Evolutionary conservation across 2,329 filamentous ascomycete species (phyloP).

Genomic region (Penicillium sp.): DNA sequence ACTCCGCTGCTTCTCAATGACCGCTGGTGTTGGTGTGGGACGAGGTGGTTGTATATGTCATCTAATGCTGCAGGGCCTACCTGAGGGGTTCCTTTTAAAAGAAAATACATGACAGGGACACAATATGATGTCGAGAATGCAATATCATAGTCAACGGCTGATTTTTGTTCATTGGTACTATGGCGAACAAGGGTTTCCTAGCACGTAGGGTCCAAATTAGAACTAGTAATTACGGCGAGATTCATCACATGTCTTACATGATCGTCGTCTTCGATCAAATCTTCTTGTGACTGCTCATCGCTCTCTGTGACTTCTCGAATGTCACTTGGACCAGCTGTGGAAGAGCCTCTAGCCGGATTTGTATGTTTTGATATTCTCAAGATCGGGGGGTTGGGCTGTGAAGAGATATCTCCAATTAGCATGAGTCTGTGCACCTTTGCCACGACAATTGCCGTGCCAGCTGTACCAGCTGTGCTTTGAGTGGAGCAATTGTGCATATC

Average conservation of each 20-base stretch:
- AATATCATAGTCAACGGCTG: constrained; percentile 65
- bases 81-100: constrained; percentile 55
- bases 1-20: constrained; percentile 59
- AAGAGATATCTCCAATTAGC: constrained; percentile 8
- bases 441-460: not conserved
- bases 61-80: constrained; percentile 60
- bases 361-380: constrained; percentile 28
- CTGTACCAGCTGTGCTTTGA: constrained; percentile 6
- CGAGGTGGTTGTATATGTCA: constrained; percentile 65
- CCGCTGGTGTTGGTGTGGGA: constrained; percentile 62
- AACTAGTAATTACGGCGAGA: not conserved
- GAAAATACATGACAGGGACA: constrained; percentile 74
- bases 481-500: constrained; percentile 11
- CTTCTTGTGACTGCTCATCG: constrained; percentile 15
- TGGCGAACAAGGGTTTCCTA: constrained; percentile 42
- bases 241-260: constrained; percentile 18
- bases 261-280: constrained; percentile 28
- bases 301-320: constrained; percentile 11
- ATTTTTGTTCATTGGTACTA: constrained; percentile 20
- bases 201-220: constrained; percentile 14
- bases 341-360: constrained; percentile 2
- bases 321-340: not conserved
- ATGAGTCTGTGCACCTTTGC: not conserved
- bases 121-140: constrained; percentile 71
- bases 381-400: constrained; percentile 24